These are phyloP conservation scores for Penicillium odoratum DNA, from an alignment of 495 filamentous ascomycete genomes.

Conservation along the genomic window DNA sequence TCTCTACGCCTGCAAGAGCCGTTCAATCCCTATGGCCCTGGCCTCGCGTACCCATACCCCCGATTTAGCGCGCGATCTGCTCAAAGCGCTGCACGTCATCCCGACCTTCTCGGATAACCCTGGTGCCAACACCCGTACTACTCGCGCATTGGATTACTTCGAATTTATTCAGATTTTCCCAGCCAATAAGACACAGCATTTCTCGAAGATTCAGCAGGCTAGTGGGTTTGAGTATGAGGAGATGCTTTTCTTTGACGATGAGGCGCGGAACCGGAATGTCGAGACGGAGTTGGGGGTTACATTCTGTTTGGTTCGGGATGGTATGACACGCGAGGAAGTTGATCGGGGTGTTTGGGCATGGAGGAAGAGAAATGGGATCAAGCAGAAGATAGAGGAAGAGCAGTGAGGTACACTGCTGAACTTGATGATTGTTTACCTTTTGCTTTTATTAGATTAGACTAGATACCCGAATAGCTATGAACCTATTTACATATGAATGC, in stretches of 20 bases:
- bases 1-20: slow-evolving; percentile 58
- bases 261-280: slow-evolving; percentile 82
- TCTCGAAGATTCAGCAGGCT: slow-evolving; percentile 65
- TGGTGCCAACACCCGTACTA: slow-evolving; percentile 35
- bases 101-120: slow-evolving; percentile 46
- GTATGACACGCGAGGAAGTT: slow-evolving; percentile 75
- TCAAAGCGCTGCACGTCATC: slow-evolving; percentile 70
- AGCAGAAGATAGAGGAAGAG: slow-evolving; percentile 24
- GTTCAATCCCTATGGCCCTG: slow-evolving; percentile 64
- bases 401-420: neutral
- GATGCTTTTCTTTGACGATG: slow-evolving; percentile 97
- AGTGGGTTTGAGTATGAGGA: slow-evolving; percentile 67
- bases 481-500: neutral
- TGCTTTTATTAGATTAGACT: neutral
- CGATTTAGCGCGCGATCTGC: slow-evolving; percentile 76
- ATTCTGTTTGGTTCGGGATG: slow-evolving; percentile 77
- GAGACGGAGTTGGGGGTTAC: slow-evolving; percentile 76
- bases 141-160: slow-evolving; percentile 73
- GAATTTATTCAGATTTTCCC: slow-evolving; percentile 87
- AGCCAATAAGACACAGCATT: slow-evolving; percentile 81
- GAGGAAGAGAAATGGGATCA: slow-evolving; percentile 69
- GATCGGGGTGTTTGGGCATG: slow-evolving; percentile 79
- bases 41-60: slow-evolving; percentile 84
- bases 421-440: neutral
- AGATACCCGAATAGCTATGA: slow-evolving; percentile 1